Conservation (phyloP, 1,284 basidiomycete species). For the Cutaneotrichosporon cavernicola region DNA sequence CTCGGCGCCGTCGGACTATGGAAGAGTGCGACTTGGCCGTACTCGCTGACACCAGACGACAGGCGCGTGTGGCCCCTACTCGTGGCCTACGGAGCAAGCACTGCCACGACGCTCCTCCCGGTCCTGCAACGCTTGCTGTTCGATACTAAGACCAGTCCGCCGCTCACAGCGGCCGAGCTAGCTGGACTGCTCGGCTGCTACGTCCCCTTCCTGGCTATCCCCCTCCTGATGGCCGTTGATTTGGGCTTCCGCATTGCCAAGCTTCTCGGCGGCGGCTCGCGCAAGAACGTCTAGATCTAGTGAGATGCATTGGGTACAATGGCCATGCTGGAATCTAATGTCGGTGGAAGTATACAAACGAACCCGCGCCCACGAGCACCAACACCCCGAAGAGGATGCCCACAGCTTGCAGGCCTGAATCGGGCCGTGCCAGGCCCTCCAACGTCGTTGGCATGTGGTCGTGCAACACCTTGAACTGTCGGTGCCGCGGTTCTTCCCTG, state of each 20-base stretch:
- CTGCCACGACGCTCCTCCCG: constrained; percentile 71
- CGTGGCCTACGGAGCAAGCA: constrained; percentile 71
- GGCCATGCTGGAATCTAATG: neutral
- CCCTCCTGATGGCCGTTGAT: constrained; percentile 69
- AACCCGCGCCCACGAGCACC: neutral
- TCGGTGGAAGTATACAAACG: neutral
- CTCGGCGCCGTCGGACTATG: constrained; percentile 66
- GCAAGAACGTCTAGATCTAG: constrained; percentile 7
- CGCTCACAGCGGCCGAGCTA: constrained; percentile 38
- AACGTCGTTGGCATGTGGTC: neutral
- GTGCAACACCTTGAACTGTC: neutral
- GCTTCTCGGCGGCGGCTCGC: constrained; percentile 20
- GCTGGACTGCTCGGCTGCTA: constrained; percentile 69
- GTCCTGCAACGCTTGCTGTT: constrained; percentile 64
- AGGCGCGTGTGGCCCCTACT: constrained; percentile 55
- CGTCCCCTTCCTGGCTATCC: constrained; percentile 71
- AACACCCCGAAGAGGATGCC: neutral
- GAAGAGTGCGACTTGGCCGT: constrained; percentile 56
- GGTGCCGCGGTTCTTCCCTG: neutral
- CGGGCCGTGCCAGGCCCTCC: neutral
- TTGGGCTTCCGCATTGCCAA: constrained; percentile 55
- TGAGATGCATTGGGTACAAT: neutral
- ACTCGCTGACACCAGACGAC: constrained; percentile 32
- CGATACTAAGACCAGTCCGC: constrained; percentile 39
- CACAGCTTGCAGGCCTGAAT: neutral